Evolutionary conservation across 1,284 basidiomycete species (phyloP).

Genomic region (Malassezia restricta): DNA sequence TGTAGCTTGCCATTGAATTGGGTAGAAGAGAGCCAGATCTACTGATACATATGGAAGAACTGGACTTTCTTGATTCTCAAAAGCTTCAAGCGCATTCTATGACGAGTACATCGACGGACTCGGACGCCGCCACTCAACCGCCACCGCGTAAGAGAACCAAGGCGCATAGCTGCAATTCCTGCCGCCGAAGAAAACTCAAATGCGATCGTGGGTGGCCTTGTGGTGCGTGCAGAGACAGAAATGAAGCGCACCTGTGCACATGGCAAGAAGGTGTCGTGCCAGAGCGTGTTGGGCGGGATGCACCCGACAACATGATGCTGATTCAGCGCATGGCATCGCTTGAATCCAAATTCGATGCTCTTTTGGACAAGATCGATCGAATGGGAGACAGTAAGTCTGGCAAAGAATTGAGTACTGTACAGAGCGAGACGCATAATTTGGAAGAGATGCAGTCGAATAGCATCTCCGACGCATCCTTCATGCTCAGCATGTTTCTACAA

Average conservation of each 20-base stretch:
- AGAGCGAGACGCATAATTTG: background rate
- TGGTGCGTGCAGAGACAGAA: slow-evolving; percentile 40
- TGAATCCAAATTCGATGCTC: slow-evolving; percentile 26
- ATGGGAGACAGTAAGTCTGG: background rate
- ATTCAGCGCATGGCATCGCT: slow-evolving; percentile 26
- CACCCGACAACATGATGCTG: slow-evolving; percentile 15
- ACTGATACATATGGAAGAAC: too few species aligned
- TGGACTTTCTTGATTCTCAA: too few species aligned
- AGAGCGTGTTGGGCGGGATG: slow-evolving; percentile 25
- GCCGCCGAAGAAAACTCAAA: slow-evolving; percentile 36
- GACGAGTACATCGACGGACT: too few species aligned
- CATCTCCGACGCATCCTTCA: background rate
- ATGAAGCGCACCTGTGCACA: slow-evolving; percentile 31
- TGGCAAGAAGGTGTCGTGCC: slow-evolving; percentile 37
- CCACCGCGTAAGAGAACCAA: slow-evolving; percentile 28
- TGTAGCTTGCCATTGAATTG: too few species aligned
- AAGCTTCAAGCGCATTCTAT: too few species aligned
- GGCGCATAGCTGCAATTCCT: slow-evolving; percentile 35
- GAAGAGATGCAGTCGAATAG: background rate
- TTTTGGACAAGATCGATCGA: slow-evolving; percentile 21
- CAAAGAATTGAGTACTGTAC: background rate
- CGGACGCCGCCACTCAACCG: background rate
- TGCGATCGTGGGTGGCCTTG: slow-evolving; percentile 39
- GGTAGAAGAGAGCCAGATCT: too few species aligned
- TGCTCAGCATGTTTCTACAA: slow-evolving; percentile 14